A percentile compares a stretch with the other conserved stretches of the same genome.
phyloP scores from a whole-genome alignment of 1,284 basidiomycete species.

The Golubevia sp. region DNA sequence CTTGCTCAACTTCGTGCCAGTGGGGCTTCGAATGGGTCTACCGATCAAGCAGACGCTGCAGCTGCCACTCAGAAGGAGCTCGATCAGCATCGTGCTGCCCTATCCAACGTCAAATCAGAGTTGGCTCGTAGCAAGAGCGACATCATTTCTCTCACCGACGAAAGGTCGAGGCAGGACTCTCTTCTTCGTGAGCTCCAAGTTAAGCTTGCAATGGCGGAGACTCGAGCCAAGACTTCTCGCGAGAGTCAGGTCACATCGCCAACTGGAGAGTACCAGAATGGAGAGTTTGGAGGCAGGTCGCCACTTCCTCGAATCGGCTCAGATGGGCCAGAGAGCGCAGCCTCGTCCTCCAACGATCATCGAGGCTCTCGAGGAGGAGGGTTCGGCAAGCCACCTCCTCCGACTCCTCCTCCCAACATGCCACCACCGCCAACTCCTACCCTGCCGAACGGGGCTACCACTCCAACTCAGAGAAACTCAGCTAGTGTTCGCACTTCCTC shows the following conservation, averaged over 20 bases:
- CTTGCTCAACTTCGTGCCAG: conserved; percentile 19
- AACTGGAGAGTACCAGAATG: conserved; percentile 14
- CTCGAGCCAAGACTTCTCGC: conserved; percentile 27
- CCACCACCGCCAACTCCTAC: conserved; percentile 70
- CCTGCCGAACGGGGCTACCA: conserved; percentile 5
- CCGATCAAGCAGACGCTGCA: not conserved
- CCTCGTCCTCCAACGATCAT: not conserved
- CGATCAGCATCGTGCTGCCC: conserved; percentile 29
- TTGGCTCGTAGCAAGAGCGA: conserved; percentile 40
- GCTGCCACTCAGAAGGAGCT: conserved; percentile 24
- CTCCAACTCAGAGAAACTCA: conserved; percentile 15
- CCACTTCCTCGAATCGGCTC: not conserved
- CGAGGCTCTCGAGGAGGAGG: not conserved
- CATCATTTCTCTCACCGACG: conserved; percentile 30
- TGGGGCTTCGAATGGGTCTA: conserved; percentile 9
- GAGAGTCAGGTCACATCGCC: conserved; percentile 1
- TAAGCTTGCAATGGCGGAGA: conserved; percentile 34
- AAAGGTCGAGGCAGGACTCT: conserved; percentile 30
- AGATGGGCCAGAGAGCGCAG: not conserved
- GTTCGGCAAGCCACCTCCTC: conserved; percentile 79
- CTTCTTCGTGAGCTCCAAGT: conserved; percentile 30
- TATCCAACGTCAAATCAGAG: conserved; percentile 35
- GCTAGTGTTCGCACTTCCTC: conserved; percentile 29
- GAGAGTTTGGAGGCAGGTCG: too few species aligned
- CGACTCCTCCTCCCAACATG: conserved; percentile 82